phyloP scores from a whole-genome alignment of 495 filamentous ascomycete genomes.

The Xylaria castorea region DNA sequence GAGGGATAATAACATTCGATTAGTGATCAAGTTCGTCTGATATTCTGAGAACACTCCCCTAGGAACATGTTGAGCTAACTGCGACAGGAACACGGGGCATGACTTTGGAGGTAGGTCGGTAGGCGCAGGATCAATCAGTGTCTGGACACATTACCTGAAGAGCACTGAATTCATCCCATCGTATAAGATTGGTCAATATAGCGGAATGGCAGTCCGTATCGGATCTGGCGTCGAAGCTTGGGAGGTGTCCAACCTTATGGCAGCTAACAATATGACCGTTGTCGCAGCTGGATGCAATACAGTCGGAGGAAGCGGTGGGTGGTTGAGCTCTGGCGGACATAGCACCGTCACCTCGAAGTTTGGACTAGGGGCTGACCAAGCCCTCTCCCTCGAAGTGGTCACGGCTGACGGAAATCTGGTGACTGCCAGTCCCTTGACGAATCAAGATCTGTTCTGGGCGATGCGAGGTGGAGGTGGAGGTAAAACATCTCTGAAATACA shows the following conservation, averaged over 20 bases:
- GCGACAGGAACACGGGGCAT: constrained; percentile 54
- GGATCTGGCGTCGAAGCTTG: constrained; percentile 65
- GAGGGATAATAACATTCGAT: constrained; percentile 59
- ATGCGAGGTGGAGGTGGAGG: constrained; percentile 62
- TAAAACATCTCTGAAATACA: constrained; percentile 62
- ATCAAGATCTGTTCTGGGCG: constrained; percentile 68
- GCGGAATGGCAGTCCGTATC: constrained; percentile 58
- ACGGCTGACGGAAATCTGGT: constrained; percentile 53
- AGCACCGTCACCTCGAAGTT: constrained; percentile 57
- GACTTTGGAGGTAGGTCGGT: constrained; percentile 40
- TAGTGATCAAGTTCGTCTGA: constrained; percentile 61
- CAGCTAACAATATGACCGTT: constrained; percentile 52
- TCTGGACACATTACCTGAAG: constrained; percentile 61
- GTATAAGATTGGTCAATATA: constrained; percentile 45
- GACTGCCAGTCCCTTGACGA: constrained; percentile 48
- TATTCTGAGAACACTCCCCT: neutral
- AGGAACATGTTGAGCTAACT: neutral
- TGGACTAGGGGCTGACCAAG: constrained; percentile 67
- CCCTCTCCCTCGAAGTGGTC: constrained; percentile 64
- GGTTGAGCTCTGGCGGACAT: constrained; percentile 65
- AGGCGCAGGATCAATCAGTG: constrained; percentile 54
- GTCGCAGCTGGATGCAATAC: constrained; percentile 60
- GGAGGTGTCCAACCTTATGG: constrained; percentile 52
- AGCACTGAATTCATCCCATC: constrained; percentile 52
- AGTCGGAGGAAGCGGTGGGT: constrained; percentile 51